These are phyloP conservation scores for Cercospora berteroae DNA, from an alignment of 2,329 filamentous ascomycete genomes.

Conservation along the genomic window DNA sequence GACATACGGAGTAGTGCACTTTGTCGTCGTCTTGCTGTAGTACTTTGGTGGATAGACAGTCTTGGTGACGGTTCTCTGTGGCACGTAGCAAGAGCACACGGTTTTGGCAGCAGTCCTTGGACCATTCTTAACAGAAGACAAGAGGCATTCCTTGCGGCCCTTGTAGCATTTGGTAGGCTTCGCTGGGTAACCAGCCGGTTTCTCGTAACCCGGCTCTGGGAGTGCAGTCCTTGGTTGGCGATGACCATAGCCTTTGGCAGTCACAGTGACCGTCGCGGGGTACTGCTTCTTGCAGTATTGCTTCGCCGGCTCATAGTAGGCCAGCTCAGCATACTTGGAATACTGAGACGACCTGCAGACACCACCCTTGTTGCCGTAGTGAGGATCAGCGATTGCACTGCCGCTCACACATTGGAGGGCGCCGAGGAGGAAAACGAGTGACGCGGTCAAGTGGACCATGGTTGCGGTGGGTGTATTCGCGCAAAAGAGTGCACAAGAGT, in stretches of 20 bases:
- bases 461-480: background rate
- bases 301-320: background rate
- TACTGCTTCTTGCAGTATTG: slow-evolving; percentile 1
- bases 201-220: background rate
- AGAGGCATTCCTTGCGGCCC: background rate
- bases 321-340: background rate
- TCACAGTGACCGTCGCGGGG: background rate
- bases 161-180: background rate
- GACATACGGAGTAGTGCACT: background rate
- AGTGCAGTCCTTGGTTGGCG: background rate
- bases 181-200: background rate
- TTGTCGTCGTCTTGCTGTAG: background rate
- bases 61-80: background rate
- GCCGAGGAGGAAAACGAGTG: background rate
- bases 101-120: background rate
- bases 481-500: background rate
- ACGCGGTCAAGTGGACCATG: background rate
- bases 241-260: background rate
- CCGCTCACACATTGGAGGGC: background rate
- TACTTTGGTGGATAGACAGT: background rate
- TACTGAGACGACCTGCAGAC: slow-evolving; percentile 3
- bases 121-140: background rate
- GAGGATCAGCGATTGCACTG: background rate
- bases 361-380: background rate
- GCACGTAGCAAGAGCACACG: background rate